Evolutionary conservation across 139 green algal genomes (phyloP), one percentile per base, ranked within the genome.

Genomic region (Micractinium conductrix): DNA sequence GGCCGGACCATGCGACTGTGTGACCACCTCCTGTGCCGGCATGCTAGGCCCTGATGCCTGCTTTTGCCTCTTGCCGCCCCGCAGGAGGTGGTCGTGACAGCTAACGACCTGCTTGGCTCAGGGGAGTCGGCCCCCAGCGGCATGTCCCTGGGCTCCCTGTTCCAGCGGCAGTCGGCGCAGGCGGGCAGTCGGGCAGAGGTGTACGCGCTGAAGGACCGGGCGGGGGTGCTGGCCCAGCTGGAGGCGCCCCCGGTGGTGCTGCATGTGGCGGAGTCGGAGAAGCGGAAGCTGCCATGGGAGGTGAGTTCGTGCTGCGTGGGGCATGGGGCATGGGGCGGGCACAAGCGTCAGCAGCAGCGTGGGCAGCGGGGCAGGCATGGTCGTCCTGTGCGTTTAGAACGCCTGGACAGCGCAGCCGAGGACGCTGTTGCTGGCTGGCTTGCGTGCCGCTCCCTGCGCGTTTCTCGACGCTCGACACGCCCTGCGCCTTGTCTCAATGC

Each of bases 211-310:
- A 91, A 93, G 17, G 93, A 95, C 35, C 89, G 95, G 5, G 84
- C 75, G 8, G 83, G 71, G 14, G 86, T 97, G 38, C 89, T 98
- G 79, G 78, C 90, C 45, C 89, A 96, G 40, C 69, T 98, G 58
- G 93, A 98, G 81, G 91, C 88, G 58, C 88, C 93, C n/a, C 91
- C 95, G 33, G 88, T 99, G 69, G 93, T 99, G 21, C 94, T 95
- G 35, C 96, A 98, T 81, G 93, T 95, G 48, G 95, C 91, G 0
- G 94, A 99, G 89, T 55, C 88, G 14, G 89, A 92, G 65, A 85
- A 88, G 45, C 78, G 86, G 40, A 93, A 92, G 68, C 94, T 95
- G 72, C 92, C 95, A 0, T 97, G 95, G 72, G 97, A 99, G 92
- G 91, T 95, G 63, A 35, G 89, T 4, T 48, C 16, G 69, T 68